Evolutionary conservation across 1,139 yeast genomes (phyloP), one percentile per base, ranked within the genome.

Genomic region (Yamadazyma triangularis): DNA sequence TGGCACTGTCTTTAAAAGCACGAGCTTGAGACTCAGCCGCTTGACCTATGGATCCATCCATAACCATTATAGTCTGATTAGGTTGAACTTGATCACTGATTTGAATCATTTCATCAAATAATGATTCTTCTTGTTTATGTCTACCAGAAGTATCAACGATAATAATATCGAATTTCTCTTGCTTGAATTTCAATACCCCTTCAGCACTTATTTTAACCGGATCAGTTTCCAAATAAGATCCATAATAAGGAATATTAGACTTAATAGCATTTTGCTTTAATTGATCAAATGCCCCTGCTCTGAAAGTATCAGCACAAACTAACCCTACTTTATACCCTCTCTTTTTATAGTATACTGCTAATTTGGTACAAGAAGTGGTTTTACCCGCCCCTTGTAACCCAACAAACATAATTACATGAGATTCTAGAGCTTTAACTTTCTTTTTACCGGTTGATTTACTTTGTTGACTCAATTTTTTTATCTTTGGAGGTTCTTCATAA

Each of bases 261-360:
- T 88, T 87, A 32, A 91, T 87, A 16, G 98, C 97, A 58, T 91
- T 91, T 61, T 91, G 98, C 55, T 91, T 91, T 60, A 91, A 73
- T 67, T 91, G 98, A 60, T 91, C 98, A 66, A 91, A 91, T 2
- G 98, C 98, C 70, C 98, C 98, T 22, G 98, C 98, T 71, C 98
- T 79, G 69, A 91, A 91, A 24, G 98, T 91, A 69, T 91, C 98
- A 3, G 98, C 98, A 76, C 98, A 93, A 18, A 91, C 97, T 50
- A 91, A 67, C 31, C 98, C 98, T 27, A 88, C 95, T 53, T 87
- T 88, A 60, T 80, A 87, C 1, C 96, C 96, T 53, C 97, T 71
- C 55, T 91, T 78, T 51, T 89, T 91, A 55, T 91, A 93, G 58
- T 86, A 89, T 1, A 87, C 94, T 0, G 98, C 98, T 46, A 91